A percentile compares a stretch with the other conserved stretches of the same genome.
Evolutionary conservation across 2,329 filamentous ascomycete genomes (phyloP).

Genomic region (Botrytis porri): DNA sequence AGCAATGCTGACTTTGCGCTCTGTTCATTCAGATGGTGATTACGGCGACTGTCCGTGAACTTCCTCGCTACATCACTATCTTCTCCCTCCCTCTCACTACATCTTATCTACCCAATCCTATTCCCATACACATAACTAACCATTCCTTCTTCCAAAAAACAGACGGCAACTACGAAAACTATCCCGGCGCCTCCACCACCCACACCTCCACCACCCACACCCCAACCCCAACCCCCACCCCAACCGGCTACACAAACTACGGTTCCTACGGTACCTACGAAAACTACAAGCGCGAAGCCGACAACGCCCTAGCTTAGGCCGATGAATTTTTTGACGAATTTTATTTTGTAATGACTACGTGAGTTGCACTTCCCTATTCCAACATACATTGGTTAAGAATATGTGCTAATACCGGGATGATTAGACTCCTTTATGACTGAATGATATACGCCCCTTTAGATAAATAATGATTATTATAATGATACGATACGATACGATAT

Average conservation of each 20-base stretch:
- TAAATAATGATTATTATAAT: conserved; percentile 16
- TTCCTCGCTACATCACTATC: too few species aligned
- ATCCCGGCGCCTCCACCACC: background rate
- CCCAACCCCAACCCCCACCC: background rate
- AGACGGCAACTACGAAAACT: conserved; percentile 15
- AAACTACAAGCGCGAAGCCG: conserved; percentile 10
- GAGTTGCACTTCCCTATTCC: background rate
- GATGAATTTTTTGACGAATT: background rate
- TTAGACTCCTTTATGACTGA: conserved; percentile 20
- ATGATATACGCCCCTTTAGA: conserved; percentile 19
- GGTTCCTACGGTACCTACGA: conserved; percentile 18
- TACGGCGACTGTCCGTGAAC: conserved; percentile 11
- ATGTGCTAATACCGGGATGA: background rate
- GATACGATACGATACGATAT: background rate
- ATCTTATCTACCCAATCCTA: too few species aligned
- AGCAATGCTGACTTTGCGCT: conserved; percentile 1
- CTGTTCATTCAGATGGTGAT: conserved; percentile 3
- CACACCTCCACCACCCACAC: background rate
- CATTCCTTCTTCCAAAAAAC: too few species aligned
- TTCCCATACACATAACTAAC: background rate
- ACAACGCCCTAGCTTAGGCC: background rate
- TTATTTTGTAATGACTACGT: conserved; percentile 15
- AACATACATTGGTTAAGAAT: too few species aligned
- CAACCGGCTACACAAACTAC: conserved; percentile 19
- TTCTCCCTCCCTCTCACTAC: background rate